Evolutionary conservation across 2,329 filamentous ascomycete species (phyloP).

Genomic region (Fusarium oxysporum): DNA sequence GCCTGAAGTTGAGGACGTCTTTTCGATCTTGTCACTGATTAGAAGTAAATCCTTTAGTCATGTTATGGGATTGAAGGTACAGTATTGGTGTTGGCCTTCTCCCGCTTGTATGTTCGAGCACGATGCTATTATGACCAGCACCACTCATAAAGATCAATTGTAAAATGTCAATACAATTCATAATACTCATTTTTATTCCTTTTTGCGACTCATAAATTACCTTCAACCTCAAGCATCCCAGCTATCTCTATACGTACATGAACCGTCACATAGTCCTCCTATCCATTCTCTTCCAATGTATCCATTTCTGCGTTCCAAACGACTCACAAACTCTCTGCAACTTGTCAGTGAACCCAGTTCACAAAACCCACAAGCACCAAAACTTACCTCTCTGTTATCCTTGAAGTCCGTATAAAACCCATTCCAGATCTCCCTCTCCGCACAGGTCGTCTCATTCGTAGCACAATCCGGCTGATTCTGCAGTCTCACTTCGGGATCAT

Average conservation of each 20-base stretch:
- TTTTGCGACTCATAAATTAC: neutral
- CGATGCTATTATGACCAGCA: neutral
- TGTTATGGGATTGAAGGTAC: too few species aligned
- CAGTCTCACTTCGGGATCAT: neutral
- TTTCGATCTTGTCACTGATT: too few species aligned
- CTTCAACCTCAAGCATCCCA: neutral
- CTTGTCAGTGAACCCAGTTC: neutral
- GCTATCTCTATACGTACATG: too few species aligned
- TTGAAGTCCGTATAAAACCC: constrained; percentile 31
- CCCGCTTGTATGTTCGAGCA: neutral
- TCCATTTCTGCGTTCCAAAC: constrained; percentile 7
- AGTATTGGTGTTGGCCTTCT: too few species aligned
- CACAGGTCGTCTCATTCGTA: neutral
- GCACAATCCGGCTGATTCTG: neutral
- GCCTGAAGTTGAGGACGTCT: too few species aligned
- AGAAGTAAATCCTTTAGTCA: too few species aligned
- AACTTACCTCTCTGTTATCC: constrained; percentile 19
- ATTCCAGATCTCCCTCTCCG: constrained; percentile 33
- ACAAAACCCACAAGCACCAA: accelerated
- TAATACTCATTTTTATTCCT: neutral
- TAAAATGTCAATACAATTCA: neutral
- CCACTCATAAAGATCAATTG: neutral
- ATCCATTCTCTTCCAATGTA: constrained; percentile 18
- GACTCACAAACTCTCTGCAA: constrained; percentile 23
- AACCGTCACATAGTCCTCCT: neutral